These are phyloP conservation scores for Cochlearia excelsa DNA, from an alignment of 345 rosid genomes.

Conservation along the genomic window DNA sequence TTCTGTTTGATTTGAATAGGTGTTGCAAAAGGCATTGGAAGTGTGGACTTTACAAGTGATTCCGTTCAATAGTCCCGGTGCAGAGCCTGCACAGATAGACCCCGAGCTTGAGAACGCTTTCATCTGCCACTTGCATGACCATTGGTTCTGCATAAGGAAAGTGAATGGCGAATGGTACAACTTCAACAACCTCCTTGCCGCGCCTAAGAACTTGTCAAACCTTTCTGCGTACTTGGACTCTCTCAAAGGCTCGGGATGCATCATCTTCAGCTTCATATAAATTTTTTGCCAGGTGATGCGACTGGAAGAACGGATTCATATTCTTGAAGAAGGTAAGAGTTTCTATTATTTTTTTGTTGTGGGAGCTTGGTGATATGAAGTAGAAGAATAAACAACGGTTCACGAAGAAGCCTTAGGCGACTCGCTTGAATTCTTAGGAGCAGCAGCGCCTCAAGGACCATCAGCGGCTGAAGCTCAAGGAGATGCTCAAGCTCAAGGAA, in stretches of 20 bases:
- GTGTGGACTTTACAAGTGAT: constrained; percentile 92
- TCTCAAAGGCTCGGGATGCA: constrained; percentile 85
- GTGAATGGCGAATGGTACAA: constrained; percentile 92
- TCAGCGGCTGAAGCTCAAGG: too few species aligned
- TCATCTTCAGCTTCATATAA: too few species aligned
- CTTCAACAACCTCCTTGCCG: constrained; percentile 87
- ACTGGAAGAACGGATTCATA: too few species aligned
- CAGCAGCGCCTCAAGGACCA: too few species aligned
- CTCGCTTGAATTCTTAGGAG: too few species aligned
- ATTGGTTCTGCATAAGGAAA: constrained; percentile 92
- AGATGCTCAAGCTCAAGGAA: too few species aligned
- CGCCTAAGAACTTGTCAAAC: constrained; percentile 82
- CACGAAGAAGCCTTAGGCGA: too few species aligned
- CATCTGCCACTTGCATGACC: constrained; percentile 92
- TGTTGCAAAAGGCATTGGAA: constrained; percentile 86
- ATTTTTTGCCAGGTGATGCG: too few species aligned
- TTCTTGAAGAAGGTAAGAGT: too few species aligned
- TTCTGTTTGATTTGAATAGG: constrained; percentile 49
- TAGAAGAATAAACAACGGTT: too few species aligned
- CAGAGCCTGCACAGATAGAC: constrained; percentile 86
- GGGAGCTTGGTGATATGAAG: too few species aligned
- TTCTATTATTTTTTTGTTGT: too few species aligned
- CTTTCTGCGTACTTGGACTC: constrained; percentile 85
- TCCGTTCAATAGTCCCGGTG: constrained; percentile 80
- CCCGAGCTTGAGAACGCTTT: constrained; percentile 87